Evolutionary conservation across 202 grass and related monocot genomes (phyloP).

Genomic region (Digitaria exilis): DNA sequence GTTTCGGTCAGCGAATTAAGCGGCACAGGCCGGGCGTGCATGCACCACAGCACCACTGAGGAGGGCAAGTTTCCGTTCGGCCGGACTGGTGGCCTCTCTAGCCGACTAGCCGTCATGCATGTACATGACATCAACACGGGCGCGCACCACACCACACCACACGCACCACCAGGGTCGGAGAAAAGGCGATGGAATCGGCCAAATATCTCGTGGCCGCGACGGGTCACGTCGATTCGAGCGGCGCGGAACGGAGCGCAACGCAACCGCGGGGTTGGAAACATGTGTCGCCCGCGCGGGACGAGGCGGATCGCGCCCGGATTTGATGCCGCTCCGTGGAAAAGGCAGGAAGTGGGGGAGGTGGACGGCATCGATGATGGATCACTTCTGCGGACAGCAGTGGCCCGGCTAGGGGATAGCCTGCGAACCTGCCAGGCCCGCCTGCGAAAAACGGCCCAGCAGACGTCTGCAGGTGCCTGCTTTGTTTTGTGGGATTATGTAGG

Average conservation of each 20-base stretch:
- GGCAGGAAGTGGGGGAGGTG: neutral
- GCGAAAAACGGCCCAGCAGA: too few species aligned
- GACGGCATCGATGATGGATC: too few species aligned
- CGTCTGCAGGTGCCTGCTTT: too few species aligned
- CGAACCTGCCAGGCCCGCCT: too few species aligned
- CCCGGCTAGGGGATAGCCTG: too few species aligned
- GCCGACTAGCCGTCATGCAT: neutral
- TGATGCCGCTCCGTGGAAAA: conserved; percentile 1
- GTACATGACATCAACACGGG: neutral
- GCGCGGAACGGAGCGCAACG: neutral
- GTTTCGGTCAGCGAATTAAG: neutral
- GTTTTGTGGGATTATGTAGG: too few species aligned
- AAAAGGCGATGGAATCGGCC: neutral
- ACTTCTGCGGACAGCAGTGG: too few species aligned
- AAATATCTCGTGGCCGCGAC: conserved; percentile 15
- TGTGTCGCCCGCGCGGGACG: conserved; percentile 32
- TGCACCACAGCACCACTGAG: neutral
- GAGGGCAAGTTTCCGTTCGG: neutral
- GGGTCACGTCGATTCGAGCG: neutral
- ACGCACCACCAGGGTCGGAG: neutral
- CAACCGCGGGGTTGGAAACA: conserved; percentile 26
- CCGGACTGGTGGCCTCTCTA: neutral
- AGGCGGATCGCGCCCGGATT: conserved; percentile 20
- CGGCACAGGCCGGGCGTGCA: neutral
- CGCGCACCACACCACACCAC: too few species aligned